These are phyloP conservation scores for Clitopilus hobsonii DNA, from an alignment of 768 basidiomycete species.

Conservation along the genomic window DNA sequence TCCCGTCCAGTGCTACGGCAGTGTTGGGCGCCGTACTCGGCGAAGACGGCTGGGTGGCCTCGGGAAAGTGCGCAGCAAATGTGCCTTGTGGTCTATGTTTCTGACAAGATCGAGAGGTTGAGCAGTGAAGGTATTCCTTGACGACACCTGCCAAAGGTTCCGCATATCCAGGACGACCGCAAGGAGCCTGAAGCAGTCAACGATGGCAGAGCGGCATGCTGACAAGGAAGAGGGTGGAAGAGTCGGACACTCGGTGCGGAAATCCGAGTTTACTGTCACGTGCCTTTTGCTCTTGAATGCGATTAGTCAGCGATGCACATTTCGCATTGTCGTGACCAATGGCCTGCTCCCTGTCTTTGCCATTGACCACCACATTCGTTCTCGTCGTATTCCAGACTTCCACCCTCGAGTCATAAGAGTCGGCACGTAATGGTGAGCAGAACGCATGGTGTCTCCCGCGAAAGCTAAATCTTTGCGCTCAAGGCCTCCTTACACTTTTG, in stretches of 20 bases:
- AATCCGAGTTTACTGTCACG: not conserved
- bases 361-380: not conserved
- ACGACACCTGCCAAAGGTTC: not conserved
- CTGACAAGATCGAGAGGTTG: too few species aligned
- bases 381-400: not conserved
- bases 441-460: too few species aligned
- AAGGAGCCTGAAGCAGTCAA: not conserved
- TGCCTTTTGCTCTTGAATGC: not conserved
- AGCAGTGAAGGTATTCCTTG: not conserved
- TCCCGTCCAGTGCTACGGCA: not conserved
- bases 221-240: not conserved
- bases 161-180: not conserved
- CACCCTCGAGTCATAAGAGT: too few species aligned
- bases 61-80: not conserved
- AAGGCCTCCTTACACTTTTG: conserved; percentile 91
- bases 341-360: not conserved
- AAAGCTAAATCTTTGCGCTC: conserved; percentile 31
- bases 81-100: too few species aligned
- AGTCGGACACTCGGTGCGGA: not conserved
- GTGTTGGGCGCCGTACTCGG: too few species aligned
- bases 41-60: not conserved
- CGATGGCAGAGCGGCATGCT: not conserved
- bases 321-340: not conserved
- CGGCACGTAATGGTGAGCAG: too few species aligned
- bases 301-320: not conserved